Conservation (phyloP, 75 land plant species). For the Picea glauca region DNA sequence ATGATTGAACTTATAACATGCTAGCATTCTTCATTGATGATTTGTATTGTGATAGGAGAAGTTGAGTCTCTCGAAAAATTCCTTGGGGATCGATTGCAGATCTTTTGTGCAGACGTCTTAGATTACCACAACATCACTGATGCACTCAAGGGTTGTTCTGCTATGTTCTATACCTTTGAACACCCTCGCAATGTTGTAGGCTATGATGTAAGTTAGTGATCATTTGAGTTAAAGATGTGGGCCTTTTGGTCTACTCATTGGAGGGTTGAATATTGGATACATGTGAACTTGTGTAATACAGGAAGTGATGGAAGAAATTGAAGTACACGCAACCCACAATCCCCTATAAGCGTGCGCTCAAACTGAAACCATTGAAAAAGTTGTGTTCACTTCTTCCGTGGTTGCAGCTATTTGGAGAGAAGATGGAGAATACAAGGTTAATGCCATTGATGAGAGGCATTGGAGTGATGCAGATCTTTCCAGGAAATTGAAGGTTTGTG, state of each 20-base stretch:
- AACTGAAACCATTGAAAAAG: conserved; percentile 46
- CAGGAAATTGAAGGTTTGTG: conserved; percentile 42
- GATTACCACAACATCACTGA: conserved; percentile 64
- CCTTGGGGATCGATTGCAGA: conserved; percentile 32
- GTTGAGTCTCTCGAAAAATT: neutral
- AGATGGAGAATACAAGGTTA: neutral
- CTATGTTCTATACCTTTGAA: conserved; percentile 61
- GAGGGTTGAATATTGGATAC: neutral
- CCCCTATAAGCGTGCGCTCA: conserved; percentile 87
- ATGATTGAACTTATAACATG: too few species aligned
- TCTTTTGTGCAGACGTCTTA: conserved; percentile 53
- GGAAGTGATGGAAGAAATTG: conserved; percentile 55
- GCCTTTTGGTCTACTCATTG: neutral
- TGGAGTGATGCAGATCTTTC: too few species aligned
- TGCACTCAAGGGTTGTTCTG: conserved; percentile 64
- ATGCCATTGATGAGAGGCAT: too few species aligned
- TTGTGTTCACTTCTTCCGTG: conserved; percentile 76
- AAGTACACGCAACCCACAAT: conserved; percentile 74
- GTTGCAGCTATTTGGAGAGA: conserved; percentile 71
- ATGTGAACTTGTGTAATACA: too few species aligned
- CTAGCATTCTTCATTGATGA: too few species aligned
- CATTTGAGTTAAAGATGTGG: too few species aligned
- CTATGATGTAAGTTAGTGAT: conserved; percentile 24
- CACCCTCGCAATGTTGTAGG: conserved; percentile 33
- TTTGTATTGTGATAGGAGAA: neutral